Evolutionary conservation across 345 rosid species (phyloP).

Genomic region (Salix brachista): DNA sequence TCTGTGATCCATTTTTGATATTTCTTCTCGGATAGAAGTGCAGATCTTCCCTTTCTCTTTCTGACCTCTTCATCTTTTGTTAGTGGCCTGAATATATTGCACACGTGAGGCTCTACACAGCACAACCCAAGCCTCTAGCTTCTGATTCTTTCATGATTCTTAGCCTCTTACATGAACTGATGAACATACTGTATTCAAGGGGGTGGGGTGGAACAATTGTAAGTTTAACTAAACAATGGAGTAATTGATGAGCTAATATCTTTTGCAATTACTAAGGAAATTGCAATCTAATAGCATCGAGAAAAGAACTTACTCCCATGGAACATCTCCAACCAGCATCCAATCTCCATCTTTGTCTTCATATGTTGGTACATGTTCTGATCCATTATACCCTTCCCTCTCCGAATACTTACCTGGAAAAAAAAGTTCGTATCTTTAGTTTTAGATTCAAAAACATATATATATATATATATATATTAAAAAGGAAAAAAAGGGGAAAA

Average conservation of each 20-base stretch:
- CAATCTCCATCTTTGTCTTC: conserved; percentile 31
- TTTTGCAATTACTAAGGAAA: not conserved
- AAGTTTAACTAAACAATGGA: not conserved
- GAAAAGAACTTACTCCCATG: conserved; percentile 23
- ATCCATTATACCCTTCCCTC: conserved; percentile 61
- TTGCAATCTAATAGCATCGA: not conserved
- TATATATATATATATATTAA: too few relatives aligned
- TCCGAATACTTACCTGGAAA: conserved; percentile 40
- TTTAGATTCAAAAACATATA: not conserved
- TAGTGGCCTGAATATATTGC: not conserved
- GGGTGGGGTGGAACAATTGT: not conserved
- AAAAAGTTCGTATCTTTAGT: not conserved
- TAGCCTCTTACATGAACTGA: conserved; percentile 51
- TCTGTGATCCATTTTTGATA: not conserved
- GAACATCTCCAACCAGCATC: conserved; percentile 30
- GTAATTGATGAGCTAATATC: not conserved
- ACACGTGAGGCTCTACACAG: conserved; percentile 14
- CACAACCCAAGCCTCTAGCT: conserved; percentile 43
- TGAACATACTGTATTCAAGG: conserved; percentile 33
- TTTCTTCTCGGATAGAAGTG: not conserved
- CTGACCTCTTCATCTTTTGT: not conserved
- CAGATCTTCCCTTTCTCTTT: not conserved
- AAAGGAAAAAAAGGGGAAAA: too few relatives aligned
- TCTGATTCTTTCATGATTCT: conserved; percentile 61
- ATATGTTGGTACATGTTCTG: conserved; percentile 39